Evolutionary conservation across 148 eudicot genomes (phyloP).

Genomic region (Heliamphora exappendiculata): DNA sequence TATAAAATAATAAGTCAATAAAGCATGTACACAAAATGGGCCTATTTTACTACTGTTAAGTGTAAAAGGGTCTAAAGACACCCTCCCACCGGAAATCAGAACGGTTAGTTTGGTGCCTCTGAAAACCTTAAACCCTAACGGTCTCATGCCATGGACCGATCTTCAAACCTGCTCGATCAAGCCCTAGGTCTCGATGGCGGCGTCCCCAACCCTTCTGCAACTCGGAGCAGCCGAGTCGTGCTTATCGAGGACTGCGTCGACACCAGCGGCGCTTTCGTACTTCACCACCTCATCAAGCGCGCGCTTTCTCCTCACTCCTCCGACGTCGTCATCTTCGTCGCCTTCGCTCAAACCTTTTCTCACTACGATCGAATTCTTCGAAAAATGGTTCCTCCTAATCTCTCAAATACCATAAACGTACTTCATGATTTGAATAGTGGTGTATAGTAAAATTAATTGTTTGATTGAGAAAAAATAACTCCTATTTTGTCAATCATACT

Average conservation of each 20-base stretch:
- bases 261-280: constrained; percentile 71
- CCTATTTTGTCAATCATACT: not conserved
- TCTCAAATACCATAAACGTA: not conserved
- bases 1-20: no score
- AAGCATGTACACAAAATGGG: no score
- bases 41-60: no score
- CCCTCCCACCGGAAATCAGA: no score
- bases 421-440: not conserved
- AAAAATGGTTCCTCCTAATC: constrained; percentile 42
- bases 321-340: constrained; percentile 47
- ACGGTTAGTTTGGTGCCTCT: not conserved
- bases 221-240: constrained; percentile 22
- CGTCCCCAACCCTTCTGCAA: constrained; percentile 12
- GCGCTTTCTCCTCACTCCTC: constrained; percentile 36
- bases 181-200: constrained; percentile 32
- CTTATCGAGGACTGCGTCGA: constrained; percentile 75
- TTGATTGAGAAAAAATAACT: not conserved
- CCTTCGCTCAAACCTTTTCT: constrained; percentile 80
- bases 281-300: constrained; percentile 75
- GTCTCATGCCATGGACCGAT: constrained; percentile 30
- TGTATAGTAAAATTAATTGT: not conserved
- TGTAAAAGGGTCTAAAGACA: no score
- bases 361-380: constrained; percentile 91
- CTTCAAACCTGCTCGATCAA: constrained; percentile 41
- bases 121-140: constrained; percentile 1